Evolutionary conservation across 2,329 filamentous ascomycete species (phyloP).

Genomic region (Didymella sp.): DNA sequence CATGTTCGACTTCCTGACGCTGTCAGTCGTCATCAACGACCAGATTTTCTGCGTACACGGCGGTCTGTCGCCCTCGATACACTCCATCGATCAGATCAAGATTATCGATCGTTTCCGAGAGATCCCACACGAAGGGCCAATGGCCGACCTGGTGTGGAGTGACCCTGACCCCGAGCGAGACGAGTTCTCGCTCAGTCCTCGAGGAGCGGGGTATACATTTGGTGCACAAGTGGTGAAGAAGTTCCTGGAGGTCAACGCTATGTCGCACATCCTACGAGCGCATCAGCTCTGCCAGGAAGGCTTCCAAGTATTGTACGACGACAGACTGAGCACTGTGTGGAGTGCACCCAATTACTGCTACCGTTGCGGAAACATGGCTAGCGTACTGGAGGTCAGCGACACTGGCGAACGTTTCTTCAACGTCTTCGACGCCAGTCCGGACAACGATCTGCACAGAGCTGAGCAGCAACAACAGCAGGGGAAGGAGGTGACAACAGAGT

Average conservation of each 20-base stretch:
- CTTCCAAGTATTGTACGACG: conserved; percentile 95
- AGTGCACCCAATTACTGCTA: conserved; percentile 83
- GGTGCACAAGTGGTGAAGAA: conserved; percentile 98
- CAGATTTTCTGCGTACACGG: conserved; percentile 99
- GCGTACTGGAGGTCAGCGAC: conserved; percentile 94
- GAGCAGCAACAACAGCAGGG: conserved; percentile 81
- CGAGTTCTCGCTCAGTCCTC: conserved; percentile 92
- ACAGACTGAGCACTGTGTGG: conserved; percentile 94
- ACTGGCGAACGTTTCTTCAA: conserved; percentile 95
- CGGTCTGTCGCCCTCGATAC: conserved; percentile 75
- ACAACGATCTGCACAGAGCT: conserved; percentile 85
- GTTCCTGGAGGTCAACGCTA: conserved; percentile 94
- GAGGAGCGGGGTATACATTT: conserved; percentile 96
- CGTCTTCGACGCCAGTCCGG: conserved; percentile 94
- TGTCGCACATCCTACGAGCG: conserved; percentile 97
- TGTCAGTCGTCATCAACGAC: conserved; percentile 97
- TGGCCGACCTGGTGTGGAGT: conserved; percentile 99
- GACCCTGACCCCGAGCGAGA: conserved; percentile 97
- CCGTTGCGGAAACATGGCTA: conserved; percentile 95
- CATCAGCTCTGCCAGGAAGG: conserved; percentile 98
- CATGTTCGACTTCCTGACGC: conserved; percentile 98
- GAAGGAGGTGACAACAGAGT: conserved; percentile 73
- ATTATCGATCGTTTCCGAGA: conserved; percentile 99
- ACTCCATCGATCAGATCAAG: conserved; percentile 99
- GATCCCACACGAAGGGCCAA: conserved; percentile 97